Evolutionary conservation across 176 grass and related monocot genomes (phyloP).

Genomic region (Oryza coarctata): DNA sequence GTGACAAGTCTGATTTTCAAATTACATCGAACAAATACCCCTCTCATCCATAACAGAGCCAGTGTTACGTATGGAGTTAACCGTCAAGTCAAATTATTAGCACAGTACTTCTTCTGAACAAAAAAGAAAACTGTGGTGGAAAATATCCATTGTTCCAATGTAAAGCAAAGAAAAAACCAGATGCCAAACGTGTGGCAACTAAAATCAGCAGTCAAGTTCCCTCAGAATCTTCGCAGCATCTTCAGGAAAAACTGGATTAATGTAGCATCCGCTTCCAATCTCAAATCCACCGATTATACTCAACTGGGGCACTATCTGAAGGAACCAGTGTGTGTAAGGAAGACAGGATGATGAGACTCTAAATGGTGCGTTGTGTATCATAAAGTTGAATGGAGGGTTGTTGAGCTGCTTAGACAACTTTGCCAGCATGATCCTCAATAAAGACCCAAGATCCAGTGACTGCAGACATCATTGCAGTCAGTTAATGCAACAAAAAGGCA

Average conservation of each 20-base stretch:
- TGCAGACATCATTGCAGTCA: slow-evolving; percentile 25
- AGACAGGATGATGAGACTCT: slow-evolving; percentile 40
- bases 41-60: not conserved
- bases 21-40: not conserved
- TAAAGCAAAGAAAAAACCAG: not conserved
- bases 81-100: slow-evolving; percentile 20
- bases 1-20: not conserved
- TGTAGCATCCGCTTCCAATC: slow-evolving; percentile 89
- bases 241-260: slow-evolving; percentile 95
- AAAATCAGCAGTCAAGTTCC: slow-evolving; percentile 60
- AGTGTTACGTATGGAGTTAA: not conserved
- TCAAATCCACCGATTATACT: slow-evolving; percentile 77
- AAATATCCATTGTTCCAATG: not conserved
- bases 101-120: not conserved
- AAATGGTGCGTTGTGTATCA: slow-evolving; percentile 74
- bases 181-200: not conserved
- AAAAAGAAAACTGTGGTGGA: not conserved
- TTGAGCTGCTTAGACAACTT: slow-evolving; percentile 91
- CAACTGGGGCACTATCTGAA: slow-evolving; percentile 84
- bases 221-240: slow-evolving; percentile 85
- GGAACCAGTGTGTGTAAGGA: slow-evolving; percentile 84
- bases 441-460: slow-evolving; percentile 71
- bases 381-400: slow-evolving; percentile 82
- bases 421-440: slow-evolving; percentile 72
- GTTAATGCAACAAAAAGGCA: not conserved